Percentiles rank a stretch among this genome's conserved stretches.
Evolutionary conservation across 805 yeast species (phyloP).

Genomic region (Wickerhamomyces chaumierensis): DNA sequence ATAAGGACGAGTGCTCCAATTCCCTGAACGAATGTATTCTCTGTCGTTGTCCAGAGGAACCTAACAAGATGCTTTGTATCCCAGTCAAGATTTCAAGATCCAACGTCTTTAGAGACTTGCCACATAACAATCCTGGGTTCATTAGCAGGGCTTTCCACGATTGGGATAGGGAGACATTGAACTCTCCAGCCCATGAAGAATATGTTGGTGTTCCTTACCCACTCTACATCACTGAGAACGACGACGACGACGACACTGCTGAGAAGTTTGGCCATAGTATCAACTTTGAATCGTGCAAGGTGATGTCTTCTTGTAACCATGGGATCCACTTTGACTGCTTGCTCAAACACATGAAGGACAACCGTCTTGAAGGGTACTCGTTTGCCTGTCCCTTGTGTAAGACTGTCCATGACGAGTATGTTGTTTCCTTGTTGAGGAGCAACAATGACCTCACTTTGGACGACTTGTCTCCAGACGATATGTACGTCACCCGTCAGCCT

Average conservation of each 20-base stretch:
- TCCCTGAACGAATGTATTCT: slow-evolving; percentile 35
- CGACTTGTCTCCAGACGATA: not conserved
- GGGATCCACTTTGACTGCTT: slow-evolving; percentile 83
- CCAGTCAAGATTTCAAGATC: slow-evolving; percentile 38
- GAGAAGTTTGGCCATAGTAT: not conserved
- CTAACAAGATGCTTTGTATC: slow-evolving; percentile 42
- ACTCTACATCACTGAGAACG: slow-evolving; percentile 3
- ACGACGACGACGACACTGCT: not conserved
- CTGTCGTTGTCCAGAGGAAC: slow-evolving; percentile 43
- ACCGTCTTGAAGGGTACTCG: slow-evolving; percentile 46
- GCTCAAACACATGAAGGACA: slow-evolving; percentile 50
- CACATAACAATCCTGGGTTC: slow-evolving; percentile 1
- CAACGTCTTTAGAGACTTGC: slow-evolving; percentile 14
- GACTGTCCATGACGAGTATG: slow-evolving; percentile 63
- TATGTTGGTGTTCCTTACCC: slow-evolving; percentile 19
- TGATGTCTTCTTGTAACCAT: slow-evolving; percentile 72
- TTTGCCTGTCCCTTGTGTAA: slow-evolving; percentile 93
- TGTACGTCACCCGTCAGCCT: slow-evolving; percentile 11
- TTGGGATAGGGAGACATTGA: slow-evolving; percentile 16
- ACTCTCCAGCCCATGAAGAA: slow-evolving; percentile 10
- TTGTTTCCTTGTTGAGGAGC: slow-evolving; percentile 39
- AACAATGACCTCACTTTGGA: slow-evolving; percentile 25
- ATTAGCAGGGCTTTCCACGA: slow-evolving; percentile 8
- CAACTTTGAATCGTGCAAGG: slow-evolving; percentile 4
- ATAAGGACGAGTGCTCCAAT: slow-evolving; percentile 9